Evolutionary conservation across 2,329 filamentous ascomycete species (phyloP), one percentile per base, ranked within the genome.

Genomic region (Apiospora phragmitis): DNA sequence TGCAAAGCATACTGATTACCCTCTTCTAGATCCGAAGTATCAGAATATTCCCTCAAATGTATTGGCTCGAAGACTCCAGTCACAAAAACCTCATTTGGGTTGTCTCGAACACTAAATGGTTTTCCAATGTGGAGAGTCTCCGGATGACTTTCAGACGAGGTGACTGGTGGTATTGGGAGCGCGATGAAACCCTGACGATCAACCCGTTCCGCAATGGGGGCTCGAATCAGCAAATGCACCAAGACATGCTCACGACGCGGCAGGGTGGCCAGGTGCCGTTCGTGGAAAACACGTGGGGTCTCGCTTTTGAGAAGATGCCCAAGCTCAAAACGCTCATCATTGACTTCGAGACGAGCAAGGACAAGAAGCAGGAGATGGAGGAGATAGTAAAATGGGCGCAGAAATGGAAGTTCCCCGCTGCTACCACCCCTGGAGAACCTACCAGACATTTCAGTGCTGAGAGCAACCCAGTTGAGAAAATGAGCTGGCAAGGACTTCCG

Each of bases 101-200:
- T 7, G 47, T 26, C 32, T 47, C 51, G 3, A 55, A 70, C n/a
- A 68, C 24, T 3, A 26, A 43, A n/a, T 76, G 69, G 73, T 78
- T 77, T 38, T 26, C 69, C 21, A 71, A 72, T 68, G 72, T 79
- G 32, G 72, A 77, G 16, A 73, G 70, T 29, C 69, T 82, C 11
- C 79, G 74, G 2, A 74, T 82, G 21, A 80, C 80, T 2, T 70
- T 82, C 21, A 76, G 80, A 32, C 77, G 80, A 38, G 75, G 77
- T 3, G 80, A 82, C 71, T 82, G 80, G 79, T 79, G 76, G 75
- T 70, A 75, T 29, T 82, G 80, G 80, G 80, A 81, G 71, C 55
- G 65, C 18, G 75, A 80, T 29, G 68, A 71, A 7, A 69, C 75
- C 0, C 75, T 80, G 7, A 67, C 68, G 5, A 76, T 82, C 71